phyloP scores from a whole-genome alignment of 768 basidiomycete species.

The Boletus insuetus region DNA sequence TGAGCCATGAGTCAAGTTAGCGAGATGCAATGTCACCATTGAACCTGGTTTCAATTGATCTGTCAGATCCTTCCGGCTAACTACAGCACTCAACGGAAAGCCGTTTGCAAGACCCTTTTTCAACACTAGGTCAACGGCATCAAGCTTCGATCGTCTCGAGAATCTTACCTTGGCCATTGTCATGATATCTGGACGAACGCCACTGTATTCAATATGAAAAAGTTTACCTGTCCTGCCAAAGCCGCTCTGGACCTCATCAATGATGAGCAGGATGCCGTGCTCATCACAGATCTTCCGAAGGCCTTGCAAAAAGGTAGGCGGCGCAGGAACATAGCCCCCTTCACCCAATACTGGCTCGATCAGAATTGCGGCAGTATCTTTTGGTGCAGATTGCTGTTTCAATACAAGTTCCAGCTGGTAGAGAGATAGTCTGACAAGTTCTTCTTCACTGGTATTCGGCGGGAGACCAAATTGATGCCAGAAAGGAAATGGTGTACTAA shows the following conservation, averaged over 20 bases:
- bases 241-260: constrained; percentile 88
- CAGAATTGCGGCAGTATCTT: constrained; percentile 90
- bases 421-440: constrained; percentile 61
- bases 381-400: constrained; percentile 75
- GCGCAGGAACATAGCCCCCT: constrained; percentile 92
- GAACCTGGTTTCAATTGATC: constrained; percentile 77
- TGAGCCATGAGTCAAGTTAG: constrained; percentile 4
- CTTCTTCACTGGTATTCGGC: constrained; percentile 50
- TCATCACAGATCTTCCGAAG: constrained; percentile 84
- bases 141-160: neutral
- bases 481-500: constrained; percentile 81
- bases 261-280: constrained; percentile 78
- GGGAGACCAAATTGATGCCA: constrained; percentile 81
- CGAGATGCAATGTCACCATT: constrained; percentile 47
- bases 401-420: constrained; percentile 81
- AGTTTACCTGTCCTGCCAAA: constrained; percentile 84
- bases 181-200: constrained; percentile 85
- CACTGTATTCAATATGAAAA: constrained; percentile 81
- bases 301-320: constrained; percentile 73
- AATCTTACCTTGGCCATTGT: constrained; percentile 75
- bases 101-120: constrained; percentile 81
- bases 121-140: constrained; percentile 3
- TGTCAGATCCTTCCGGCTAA: constrained; percentile 77
- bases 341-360: constrained; percentile 94
- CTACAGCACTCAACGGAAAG: constrained; percentile 87